Base-by-base conservation (phyloP, 1,284 basidiomycete species). In the Xanthoconium separans region DNA sequence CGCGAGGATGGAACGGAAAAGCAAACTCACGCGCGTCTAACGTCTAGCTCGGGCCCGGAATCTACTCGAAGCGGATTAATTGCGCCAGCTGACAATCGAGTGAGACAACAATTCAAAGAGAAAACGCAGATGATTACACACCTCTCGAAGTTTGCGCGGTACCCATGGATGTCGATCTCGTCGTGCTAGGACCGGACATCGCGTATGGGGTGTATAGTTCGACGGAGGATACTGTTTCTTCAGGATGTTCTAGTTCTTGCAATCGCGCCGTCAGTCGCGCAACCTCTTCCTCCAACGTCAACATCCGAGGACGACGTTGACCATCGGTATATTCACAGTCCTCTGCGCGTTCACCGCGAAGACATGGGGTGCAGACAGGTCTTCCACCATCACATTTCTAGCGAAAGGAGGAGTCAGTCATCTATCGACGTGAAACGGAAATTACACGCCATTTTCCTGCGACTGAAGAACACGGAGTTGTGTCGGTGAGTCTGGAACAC, bases 241-340 rank as follows among this genome's bases (percentile, higher is more conserved):
- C 58, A 0, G 72, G 71, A 24, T 70, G 60, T 56, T 77, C 76
- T 10, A 78, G 58, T 20, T 75, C 70, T 3, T 66, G 61, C 6
- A 77, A 60, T 34, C 73, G 67, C n/a, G 65, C 61, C 54, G 67
- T 67, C 29, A 78, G 58, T 15, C 65, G 66, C 0, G 64, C 60
- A 18, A 78, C 63, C 11, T 73, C 71, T 4, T 75, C 73, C 59
- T 77, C 73, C 27, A 77, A 53, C 7, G 64, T 64, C 53, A 76
- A 55, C 1, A 68, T 74, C 13, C 73, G 67, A 0, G 74, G 61
- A n/a, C 65, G 66, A 12, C 62, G 64, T 33, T 62, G 63, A 13
- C 65, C 67, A 43, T 76, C 73, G 1, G 68, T 65, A 53, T 77
- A 78, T 62, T 78, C 73, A 57, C 75, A 77, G 40, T 76, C 77